Percentiles rank a stretch among this genome's conserved stretches.
phyloP scores from a whole-genome alignment of 2,329 filamentous ascomycete species.

The Magnaporthiopsis rhizophila region DNA sequence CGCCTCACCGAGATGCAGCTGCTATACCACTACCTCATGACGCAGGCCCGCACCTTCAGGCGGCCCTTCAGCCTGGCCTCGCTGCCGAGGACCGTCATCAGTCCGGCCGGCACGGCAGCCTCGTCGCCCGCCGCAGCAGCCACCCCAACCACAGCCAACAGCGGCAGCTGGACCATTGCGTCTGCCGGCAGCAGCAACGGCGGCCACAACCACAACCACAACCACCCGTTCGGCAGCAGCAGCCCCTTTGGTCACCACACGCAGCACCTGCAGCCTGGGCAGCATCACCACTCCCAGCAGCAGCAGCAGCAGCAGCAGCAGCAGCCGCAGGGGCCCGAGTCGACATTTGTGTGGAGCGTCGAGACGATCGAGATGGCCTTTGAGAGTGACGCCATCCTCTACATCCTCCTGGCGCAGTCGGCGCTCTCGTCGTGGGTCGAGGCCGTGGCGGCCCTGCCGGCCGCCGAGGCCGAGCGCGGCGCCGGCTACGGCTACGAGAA shows the following conservation, averaged over 20 bases:
- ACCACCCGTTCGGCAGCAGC: too few relatives aligned
- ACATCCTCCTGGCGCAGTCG: constrained; percentile 27
- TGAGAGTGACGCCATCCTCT: constrained; percentile 24
- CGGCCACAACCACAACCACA: not conserved
- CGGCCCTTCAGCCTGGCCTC: constrained; percentile 1
- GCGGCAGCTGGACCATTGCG: not conserved
- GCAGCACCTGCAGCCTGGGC: constrained; percentile 1
- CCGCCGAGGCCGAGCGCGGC: constrained; percentile 18
- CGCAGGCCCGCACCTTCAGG: constrained; percentile 21
- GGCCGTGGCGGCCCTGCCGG: constrained; percentile 11
- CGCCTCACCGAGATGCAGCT: constrained; percentile 28
- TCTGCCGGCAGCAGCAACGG: not conserved
- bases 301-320: too few relatives aligned
- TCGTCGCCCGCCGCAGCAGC: too few relatives aligned
- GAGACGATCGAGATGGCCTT: constrained; percentile 26
- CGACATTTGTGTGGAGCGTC: constrained; percentile 20
- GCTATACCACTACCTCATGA: constrained; percentile 26
- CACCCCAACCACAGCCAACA: too few relatives aligned
- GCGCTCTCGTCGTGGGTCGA: constrained; percentile 27
- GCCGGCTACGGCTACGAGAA: constrained; percentile 3
- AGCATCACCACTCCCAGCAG: not conserved
- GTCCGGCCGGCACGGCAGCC: too few relatives aligned
- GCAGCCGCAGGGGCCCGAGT: not conserved
- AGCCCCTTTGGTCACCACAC: too few relatives aligned
- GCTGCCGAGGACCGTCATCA: too few relatives aligned